Percentiles rank a stretch among this genome's conserved stretches.
phyloP scores from a whole-genome alignment of 495 filamentous ascomycete species.

The Podospora appendiculata region DNA sequence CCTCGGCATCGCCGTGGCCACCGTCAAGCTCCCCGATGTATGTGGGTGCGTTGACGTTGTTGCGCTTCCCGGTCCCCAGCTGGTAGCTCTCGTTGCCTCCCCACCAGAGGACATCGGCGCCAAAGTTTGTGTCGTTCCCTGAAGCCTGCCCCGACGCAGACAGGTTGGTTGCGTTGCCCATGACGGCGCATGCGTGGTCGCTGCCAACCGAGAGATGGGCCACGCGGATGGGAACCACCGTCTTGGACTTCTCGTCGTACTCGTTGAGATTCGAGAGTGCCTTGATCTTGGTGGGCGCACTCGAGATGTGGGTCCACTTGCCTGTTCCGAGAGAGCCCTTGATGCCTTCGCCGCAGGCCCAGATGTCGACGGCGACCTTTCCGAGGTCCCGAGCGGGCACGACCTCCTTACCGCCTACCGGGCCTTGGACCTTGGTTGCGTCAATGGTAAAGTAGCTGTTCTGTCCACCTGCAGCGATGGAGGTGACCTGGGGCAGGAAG shows the following conservation, averaged over 20 bases:
- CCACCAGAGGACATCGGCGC: conserved; percentile 84
- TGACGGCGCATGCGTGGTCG: conserved; percentile 69
- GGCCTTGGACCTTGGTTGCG: conserved; percentile 40
- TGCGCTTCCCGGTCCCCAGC: conserved; percentile 83
- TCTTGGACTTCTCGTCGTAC: conserved; percentile 66
- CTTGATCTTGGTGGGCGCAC: conserved; percentile 73
- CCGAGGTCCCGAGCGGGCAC: conserved; percentile 33
- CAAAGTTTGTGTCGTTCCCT: conserved; percentile 66
- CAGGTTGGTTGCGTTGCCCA: conserved; percentile 69
- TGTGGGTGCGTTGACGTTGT: conserved; percentile 61
- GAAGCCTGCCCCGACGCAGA: conserved; percentile 39
- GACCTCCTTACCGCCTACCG: neutral
- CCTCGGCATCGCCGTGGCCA: conserved; percentile 36
- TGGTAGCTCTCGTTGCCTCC: conserved; percentile 92
- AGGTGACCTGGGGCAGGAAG: conserved; percentile 54
- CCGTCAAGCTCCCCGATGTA: conserved; percentile 74
- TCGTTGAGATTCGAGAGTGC: conserved; percentile 73
- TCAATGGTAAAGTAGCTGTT: conserved; percentile 86
- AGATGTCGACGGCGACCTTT: conserved; percentile 63
- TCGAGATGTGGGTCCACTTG: conserved; percentile 84
- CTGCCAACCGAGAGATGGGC: conserved; percentile 62
- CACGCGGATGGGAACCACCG: conserved; percentile 68
- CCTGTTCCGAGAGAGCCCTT: conserved; percentile 76
- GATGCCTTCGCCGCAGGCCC: conserved; percentile 80
- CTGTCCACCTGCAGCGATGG: conserved; percentile 73